Evolutionary conservation across 495 filamentous ascomycete species (phyloP), one percentile per base, ranked within the genome.

Genomic region (Lophium mytilinum): DNA sequence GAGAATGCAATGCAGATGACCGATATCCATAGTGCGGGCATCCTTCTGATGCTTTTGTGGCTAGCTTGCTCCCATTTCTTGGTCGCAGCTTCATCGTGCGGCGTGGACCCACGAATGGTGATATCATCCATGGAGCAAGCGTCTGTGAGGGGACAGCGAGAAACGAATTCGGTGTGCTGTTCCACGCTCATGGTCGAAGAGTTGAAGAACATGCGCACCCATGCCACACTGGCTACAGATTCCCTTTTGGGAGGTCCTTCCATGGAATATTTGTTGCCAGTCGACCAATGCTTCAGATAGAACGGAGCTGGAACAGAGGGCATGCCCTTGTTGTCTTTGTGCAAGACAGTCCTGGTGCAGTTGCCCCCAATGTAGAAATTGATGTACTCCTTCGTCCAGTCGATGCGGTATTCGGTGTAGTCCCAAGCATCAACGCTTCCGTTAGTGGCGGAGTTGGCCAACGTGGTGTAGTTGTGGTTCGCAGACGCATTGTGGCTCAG

Each of bases 151-250:
- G 50, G 30, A 51, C 72, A 75, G 15, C 60, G 54, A 4, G 52
- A 42, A 14, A 60, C 61, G 58, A 66, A 69, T 9, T 58, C 58
- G 19, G 52, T 49, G n/a, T 63, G 65, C 18, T 56, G 52, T 9
- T 58, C 48, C 12, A 66, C 52, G 9, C 55, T 70, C 62, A 60
- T 66, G 11, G 58, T 33, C 18, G 73, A 72, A 9, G 71, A 70
- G 47, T 75, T 75, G 69, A 75, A 75, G 57, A 74, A 75, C 37
- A 69, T 41, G 21, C 72, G 64, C 9, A 65, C 64, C 68, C 70
- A 75, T n/a, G 62, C 69, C 19, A 75, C 48, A 53, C 66, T 68
- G 9, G 72, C 72, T 3, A 52, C 46, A 11, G 72, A 60, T 11
- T 12, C 41, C 19, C 62, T 53, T 21, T 12, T 37, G 1, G 73